These are phyloP conservation scores for Dunaliella primolecta DNA, from an alignment of 139 green algal genomes.

Conservation along the genomic window DNA sequence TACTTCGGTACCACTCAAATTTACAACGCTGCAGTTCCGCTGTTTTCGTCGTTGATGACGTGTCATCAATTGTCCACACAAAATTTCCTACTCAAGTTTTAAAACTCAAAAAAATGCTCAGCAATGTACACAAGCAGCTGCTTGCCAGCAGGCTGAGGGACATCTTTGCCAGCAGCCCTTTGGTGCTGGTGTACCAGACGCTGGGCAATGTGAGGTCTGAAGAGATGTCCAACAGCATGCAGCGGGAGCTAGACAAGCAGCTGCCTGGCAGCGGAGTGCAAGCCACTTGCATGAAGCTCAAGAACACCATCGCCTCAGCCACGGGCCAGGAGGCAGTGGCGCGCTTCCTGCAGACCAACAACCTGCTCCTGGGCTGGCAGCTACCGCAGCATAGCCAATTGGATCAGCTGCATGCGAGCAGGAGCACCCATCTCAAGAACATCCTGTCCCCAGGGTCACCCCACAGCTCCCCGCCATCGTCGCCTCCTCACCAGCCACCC, in stretches of 20 bases:
- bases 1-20: no score
- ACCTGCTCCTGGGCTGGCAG: constrained; percentile 43
- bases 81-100: no score
- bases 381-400: neutral
- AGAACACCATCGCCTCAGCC: constrained; percentile 33
- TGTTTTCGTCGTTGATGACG: no score
- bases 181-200: constrained; percentile 47
- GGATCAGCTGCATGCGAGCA: neutral
- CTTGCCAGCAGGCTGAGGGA: constrained; percentile 28
- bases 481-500: neutral
- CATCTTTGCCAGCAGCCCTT: constrained; percentile 26
- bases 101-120: constrained; percentile 13
- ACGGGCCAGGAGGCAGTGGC: constrained; percentile 9
- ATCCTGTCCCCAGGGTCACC: constrained; percentile 6
- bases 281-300: constrained; percentile 27
- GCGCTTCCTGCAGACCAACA: constrained; percentile 40
- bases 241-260: constrained; percentile 12
- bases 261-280: constrained; percentile 7
- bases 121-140: constrained; percentile 38
- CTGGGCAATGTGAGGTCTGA: constrained; percentile 30
- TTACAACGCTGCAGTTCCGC: no score
- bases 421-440: neutral
- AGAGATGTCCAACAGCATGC: neutral
- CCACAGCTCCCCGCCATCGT: neutral
- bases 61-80: no score